Evolutionary conservation across 176 grass and related monocot species (phyloP), one percentile per base, ranked within the genome.

Genomic region (Bolboschoenus planiculmis): DNA sequence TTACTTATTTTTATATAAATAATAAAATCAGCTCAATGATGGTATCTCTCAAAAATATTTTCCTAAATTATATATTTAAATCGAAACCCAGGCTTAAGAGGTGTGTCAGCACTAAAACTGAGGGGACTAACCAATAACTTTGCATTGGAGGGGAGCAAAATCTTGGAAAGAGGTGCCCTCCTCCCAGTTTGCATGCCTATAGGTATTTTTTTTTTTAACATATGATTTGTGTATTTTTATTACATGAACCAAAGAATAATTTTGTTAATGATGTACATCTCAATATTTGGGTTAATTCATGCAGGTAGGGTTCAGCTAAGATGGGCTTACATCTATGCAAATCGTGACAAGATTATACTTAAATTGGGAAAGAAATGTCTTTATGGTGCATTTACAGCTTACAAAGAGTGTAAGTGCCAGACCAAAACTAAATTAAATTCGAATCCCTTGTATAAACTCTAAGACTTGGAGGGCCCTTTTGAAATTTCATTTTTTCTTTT

Each of bases 281-380:
- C 60, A 56, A 35, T 78, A 40, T 40, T 51, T 78, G 65, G 20
- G 71, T 63, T 48, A 70, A 30, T 66, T 64, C 35, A 40, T 86
- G 84, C 77, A 91, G 90, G 90, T 62, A 83, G 84, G 46, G 26
- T 91, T 66, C 85, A 90, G 11, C 79, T 51, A 20, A 94, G 89
- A 65, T 91, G 77, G 54, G 89, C 82, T 78, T 84, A 78, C 7
- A 59, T 88, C 30, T 83, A 80, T 10, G 77, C 37, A 43, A 82
- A 84, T 75, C 10, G 88, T 83, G 81, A 86, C 14, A 85, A 84
- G 40, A 70, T 87, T 63, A 80, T 73, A 27, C 42, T 88, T 48
- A 92, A 84, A 83, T 85, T 94, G 57, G 56, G 63, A 74, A 94
- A 90, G 86, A 83, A 58, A 74, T 36, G 70, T 42, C 70, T 74